These are phyloP conservation scores for Bodo saltans DNA, from an alignment of 78 protist genomes.

Conservation along the genomic window DNA sequence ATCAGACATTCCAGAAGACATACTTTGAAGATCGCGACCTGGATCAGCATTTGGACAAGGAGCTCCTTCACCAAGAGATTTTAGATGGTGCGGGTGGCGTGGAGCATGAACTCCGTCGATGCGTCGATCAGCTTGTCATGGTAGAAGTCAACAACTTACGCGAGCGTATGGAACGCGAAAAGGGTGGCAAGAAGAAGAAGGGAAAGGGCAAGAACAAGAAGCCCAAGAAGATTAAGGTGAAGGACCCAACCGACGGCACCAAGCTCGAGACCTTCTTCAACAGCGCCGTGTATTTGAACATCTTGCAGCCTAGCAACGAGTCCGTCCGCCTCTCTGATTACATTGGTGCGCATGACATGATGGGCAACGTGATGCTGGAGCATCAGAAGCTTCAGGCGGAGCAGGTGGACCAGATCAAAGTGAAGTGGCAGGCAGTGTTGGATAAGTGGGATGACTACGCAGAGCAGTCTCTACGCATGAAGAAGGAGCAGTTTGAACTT, in stretches of 20 bases:
- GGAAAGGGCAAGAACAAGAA: slow-evolving; percentile 30
- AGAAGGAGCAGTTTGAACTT: slow-evolving; percentile 16
- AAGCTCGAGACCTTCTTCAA: neutral
- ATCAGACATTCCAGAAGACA: slow-evolving; percentile 1
- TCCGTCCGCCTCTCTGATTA: slow-evolving; percentile 10
- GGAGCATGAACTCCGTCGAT: slow-evolving; percentile 23
- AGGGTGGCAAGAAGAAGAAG: neutral
- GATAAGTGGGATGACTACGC: neutral
- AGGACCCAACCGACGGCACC: neutral
- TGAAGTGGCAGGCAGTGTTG: slow-evolving; percentile 7
- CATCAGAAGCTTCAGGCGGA: neutral
- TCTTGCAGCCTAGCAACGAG: neutral
- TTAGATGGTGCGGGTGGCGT: slow-evolving; percentile 12
- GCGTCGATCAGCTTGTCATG: slow-evolving; percentile 25
- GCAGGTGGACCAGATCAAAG: slow-evolving; percentile 4
- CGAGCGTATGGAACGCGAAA: neutral
- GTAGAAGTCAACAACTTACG: slow-evolving; percentile 23
- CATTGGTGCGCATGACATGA: slow-evolving; percentile 31
- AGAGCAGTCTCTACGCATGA: neutral
- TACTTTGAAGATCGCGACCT: slow-evolving; percentile 15
- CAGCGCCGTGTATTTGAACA: neutral
- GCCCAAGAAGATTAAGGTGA: slow-evolving; percentile 18
- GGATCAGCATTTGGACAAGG: slow-evolving; percentile 3
- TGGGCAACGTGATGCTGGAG: slow-evolving; percentile 16
- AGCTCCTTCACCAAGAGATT: slow-evolving; percentile 22